phyloP scores from a whole-genome alignment of 2,329 filamentous ascomycete genomes.

The Talaromyces sp. region DNA sequence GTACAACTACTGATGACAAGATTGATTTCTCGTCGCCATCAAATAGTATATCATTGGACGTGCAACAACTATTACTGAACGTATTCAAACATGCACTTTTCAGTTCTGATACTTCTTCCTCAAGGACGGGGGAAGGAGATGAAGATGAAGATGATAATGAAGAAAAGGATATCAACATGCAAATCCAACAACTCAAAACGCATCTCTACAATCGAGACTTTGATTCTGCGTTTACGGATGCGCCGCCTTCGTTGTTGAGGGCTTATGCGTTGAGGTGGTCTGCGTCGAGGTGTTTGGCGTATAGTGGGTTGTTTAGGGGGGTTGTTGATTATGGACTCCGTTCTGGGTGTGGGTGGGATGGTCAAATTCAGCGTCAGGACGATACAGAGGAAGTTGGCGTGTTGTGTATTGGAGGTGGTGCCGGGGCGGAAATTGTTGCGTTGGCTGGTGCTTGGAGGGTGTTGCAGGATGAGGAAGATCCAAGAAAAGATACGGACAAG shows the following conservation, averaged over 20 bases:
- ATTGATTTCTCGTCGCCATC: conserved; percentile 22
- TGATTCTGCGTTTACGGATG: conserved; percentile 63
- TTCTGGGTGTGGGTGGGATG: neutral
- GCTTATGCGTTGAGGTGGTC: conserved; percentile 91
- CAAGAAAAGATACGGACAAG: neutral
- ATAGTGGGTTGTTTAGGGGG: conserved; percentile 56
- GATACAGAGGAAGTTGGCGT: conserved; percentile 29
- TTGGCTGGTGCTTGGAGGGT: conserved; percentile 51
- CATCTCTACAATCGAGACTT: conserved; percentile 87
- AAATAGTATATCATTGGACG: conserved; percentile 40
- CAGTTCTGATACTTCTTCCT: neutral
- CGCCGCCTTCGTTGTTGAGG: conserved; percentile 51
- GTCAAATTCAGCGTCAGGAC: neutral
- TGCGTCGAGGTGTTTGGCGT: conserved; percentile 76
- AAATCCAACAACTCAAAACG: conserved; percentile 77
- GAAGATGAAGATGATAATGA: conserved; percentile 19
- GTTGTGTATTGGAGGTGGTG: conserved; percentile 60
- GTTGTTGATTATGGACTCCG: conserved; percentile 23
- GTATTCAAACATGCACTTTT: conserved; percentile 58
- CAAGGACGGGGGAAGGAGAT: conserved; percentile 41
- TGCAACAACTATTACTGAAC: conserved; percentile 68
- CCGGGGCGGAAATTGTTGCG: conserved; percentile 63
- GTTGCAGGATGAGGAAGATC: conserved; percentile 20
- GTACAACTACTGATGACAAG: conserved; percentile 25
- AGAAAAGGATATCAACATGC: conserved; percentile 38